Percentiles rank a stretch among this genome's conserved stretches.
Conservation (phyloP, 352 stramenopile genomes). For the Phytophthora chlamydospora region DNA sequence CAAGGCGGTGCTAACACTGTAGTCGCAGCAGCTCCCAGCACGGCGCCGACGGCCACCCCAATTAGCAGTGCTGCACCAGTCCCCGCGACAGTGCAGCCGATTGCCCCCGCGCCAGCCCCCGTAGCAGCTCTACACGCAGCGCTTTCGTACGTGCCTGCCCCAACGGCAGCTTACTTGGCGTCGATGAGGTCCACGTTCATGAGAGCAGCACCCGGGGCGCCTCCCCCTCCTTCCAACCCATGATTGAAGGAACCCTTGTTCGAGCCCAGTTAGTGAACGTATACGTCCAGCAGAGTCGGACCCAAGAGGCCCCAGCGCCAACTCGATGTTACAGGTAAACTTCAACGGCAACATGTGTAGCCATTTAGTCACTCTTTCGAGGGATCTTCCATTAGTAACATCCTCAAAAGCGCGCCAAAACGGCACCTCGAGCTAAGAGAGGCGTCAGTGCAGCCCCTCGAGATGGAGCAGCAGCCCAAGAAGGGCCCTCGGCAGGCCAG, state of each 20-base stretch:
- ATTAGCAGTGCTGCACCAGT: not conserved
- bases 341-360: not conserved
- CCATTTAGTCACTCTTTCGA: too few species aligned
- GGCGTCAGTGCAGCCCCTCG: not conserved
- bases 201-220: not conserved
- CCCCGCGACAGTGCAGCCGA: not conserved
- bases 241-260: not conserved
- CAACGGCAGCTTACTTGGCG: constrained; percentile 3
- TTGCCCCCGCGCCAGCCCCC: not conserved
- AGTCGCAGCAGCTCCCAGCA: not conserved
- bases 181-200: not conserved
- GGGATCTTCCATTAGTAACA: too few species aligned
- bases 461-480: constrained; percentile 38
- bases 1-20: constrained; percentile 3
- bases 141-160: not conserved
- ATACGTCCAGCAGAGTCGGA: too few species aligned
- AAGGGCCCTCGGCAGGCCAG: constrained; percentile 67
- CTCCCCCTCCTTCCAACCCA: constrained; percentile 3
- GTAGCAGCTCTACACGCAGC: not conserved
- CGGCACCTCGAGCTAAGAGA: too few species aligned
- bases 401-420: too few species aligned
- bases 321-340: not conserved
- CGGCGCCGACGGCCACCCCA: not conserved
- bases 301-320: too few species aligned
- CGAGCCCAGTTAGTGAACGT: too few species aligned